Conservation (phyloP, 306 rosid genomes). For the Dalbergia cochinchinensis region DNA sequence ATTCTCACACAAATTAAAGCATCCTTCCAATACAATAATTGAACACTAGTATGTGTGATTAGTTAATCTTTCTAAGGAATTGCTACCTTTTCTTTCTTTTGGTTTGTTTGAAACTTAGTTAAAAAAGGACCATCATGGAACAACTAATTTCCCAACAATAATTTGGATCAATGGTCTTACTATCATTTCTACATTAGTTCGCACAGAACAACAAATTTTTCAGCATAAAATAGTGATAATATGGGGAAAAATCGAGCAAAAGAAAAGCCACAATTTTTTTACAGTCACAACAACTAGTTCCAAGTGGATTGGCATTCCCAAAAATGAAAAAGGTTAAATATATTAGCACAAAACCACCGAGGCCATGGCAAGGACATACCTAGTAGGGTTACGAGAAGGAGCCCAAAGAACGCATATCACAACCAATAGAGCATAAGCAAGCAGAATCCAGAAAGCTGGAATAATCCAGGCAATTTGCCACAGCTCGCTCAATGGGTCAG, state of each 20-base stretch:
- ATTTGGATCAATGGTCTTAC: neutral
- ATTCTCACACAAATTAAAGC: slow-evolving; percentile 7
- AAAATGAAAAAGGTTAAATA: neutral
- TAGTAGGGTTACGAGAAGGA: slow-evolving; percentile 90
- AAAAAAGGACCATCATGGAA: neutral
- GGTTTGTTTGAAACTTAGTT: neutral
- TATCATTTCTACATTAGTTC: neutral
- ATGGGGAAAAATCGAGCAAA: neutral
- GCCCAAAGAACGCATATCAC: slow-evolving; percentile 93
- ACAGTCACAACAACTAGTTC: no score
- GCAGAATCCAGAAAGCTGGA: slow-evolving; percentile 88
- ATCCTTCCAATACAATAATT: neutral
- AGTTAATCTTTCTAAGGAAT: neutral
- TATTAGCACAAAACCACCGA: slow-evolving; percentile 24
- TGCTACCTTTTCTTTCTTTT: neutral
- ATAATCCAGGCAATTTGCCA: slow-evolving; percentile 97
- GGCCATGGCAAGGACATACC: slow-evolving; percentile 58
- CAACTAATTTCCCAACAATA: slow-evolving; percentile 19
- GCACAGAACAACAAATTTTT: neutral
- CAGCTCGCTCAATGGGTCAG: slow-evolving; percentile 88
- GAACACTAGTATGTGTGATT: neutral
- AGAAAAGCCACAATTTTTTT: neutral
- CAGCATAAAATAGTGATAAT: slow-evolving; percentile 6
- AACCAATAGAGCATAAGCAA: slow-evolving; percentile 75
- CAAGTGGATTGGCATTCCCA: neutral